Evolutionary conservation across 179 eudicot genomes (phyloP).

Genomic region (Vitellaria paradoxa): DNA sequence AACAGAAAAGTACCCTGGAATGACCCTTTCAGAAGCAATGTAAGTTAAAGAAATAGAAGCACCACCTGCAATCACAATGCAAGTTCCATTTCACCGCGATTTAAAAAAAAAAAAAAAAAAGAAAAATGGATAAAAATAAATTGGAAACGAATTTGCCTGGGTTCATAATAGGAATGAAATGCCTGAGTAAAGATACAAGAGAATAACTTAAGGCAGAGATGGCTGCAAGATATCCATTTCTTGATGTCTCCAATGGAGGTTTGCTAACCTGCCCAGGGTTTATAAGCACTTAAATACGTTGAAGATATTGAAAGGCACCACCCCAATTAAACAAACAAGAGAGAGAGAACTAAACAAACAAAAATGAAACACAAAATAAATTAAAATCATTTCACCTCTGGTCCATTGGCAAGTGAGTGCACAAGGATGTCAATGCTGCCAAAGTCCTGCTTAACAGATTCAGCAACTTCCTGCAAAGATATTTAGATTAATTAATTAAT

Average conservation of each 20-base stretch:
- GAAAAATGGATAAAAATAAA: background rate
- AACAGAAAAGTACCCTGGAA: conserved; percentile 65
- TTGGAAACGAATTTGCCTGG: conserved; percentile 45
- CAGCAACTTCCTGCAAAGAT: conserved; percentile 74
- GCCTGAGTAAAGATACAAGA: conserved; percentile 77
- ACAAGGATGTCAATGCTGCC: conserved; percentile 96
- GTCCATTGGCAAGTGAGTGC: conserved; percentile 98
- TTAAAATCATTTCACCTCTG: conserved; percentile 52
- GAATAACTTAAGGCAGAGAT: conserved; percentile 93
- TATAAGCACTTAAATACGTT: background rate
- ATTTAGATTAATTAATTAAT: conserved; percentile 2
- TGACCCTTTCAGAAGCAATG: conserved; percentile 92
- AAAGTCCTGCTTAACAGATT: conserved; percentile 82
- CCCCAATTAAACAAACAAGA: background rate
- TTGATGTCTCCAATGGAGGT: conserved; percentile 82
- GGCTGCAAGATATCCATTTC: conserved; percentile 87
- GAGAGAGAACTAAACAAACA: background rate
- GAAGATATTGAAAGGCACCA: too few species aligned
- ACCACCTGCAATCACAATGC: conserved; percentile 52
- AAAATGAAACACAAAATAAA: background rate
- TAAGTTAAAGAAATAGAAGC: conserved; percentile 85
- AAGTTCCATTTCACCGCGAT: conserved; percentile 5
- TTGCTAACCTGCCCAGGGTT: conserved; percentile 57
- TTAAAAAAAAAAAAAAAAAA: background rate
- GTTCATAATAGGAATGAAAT: conserved; percentile 90